phyloP scores from a whole-genome alignment of 2,329 filamentous ascomycete species.

The Escovopsis weberi region DNA sequence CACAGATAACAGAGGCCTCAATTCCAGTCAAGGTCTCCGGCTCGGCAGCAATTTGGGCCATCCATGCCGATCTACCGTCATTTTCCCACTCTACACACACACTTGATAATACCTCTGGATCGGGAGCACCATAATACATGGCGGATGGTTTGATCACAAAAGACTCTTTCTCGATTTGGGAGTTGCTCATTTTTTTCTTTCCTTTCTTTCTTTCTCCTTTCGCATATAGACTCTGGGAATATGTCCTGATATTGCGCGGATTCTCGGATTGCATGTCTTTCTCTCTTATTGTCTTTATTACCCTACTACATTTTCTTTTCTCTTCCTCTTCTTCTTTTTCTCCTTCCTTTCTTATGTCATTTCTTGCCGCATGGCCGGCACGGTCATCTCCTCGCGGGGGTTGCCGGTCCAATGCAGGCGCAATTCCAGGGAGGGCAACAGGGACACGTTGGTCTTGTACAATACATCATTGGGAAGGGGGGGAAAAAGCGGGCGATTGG shows the following conservation, averaged over 20 bases:
- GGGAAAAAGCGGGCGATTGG: conserved; percentile 6
- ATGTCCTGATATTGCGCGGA: not conserved
- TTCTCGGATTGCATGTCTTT: conserved; percentile 3
- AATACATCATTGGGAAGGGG: conserved; percentile 2
- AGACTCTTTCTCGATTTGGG: not conserved
- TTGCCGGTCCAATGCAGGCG: not conserved
- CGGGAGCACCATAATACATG: no score
- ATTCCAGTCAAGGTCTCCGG: not conserved
- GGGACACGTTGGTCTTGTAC: conserved; percentile 1
- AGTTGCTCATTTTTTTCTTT: no score
- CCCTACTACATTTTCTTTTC: conserved; percentile 6
- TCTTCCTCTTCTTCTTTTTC: not conserved
- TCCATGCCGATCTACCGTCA: no score
- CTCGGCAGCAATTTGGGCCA: not conserved
- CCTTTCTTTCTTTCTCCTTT: conserved; percentile 4
- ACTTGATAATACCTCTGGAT: not conserved
- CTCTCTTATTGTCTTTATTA: not conserved
- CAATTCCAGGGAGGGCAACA: conserved; percentile 1
- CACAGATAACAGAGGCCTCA: not conserved
- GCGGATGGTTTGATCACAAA: no score
- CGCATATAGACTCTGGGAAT: conserved; percentile 8
- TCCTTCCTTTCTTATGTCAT: no score
- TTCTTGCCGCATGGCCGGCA: conserved; percentile 1
- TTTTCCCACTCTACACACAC: no score
- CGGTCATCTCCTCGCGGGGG: conserved; percentile 4